Base-by-base conservation (phyloP, 352 stramenopile species). In the Pythium catenulatum region DNA sequence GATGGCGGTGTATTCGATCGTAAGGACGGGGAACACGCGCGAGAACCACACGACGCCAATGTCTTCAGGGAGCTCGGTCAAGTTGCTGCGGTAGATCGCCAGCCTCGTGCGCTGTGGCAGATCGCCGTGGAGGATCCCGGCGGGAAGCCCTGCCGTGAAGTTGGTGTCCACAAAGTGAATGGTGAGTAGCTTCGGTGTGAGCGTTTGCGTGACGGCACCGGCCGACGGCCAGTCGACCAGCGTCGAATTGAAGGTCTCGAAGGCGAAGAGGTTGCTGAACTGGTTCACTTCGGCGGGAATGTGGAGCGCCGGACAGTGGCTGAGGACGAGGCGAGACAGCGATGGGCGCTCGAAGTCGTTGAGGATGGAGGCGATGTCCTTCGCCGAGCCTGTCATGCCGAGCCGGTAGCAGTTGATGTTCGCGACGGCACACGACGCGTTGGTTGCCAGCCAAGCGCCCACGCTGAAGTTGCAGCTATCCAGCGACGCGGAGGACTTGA, bases 361-460 rank as follows among this genome's bases (percentile, higher is more conserved):
- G 30, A 83, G 46, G 4, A 75, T 58, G 6, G 19, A 19, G 9
- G 17, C 43, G 59, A 50, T 52, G 27, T 76, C 30, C 13, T 65
- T 6, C 4, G 19, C 25, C 7, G 36, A 30, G 2, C 76, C 76
- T 23, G 9, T 56, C 48, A 76, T 41, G 25, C 52, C 76, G 25
- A 66, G 59, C 9, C 76, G 76, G 56, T 83, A 76, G 76, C 76
- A 83, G 76, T 76, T 83, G 41, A 83, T 43, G 39, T 76, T 41
- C 32, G 50, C 7, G 27, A 83, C 76, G 7, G 36, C 63, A 50
- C 76, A 83, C 19, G 76, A 63, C 30, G 27, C 25, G 3, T 79
- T 72, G 5, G n/a, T 68, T 0, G 63, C 46, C 9, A 79, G 37
- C 82, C 82, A 87, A 15, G 82, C 56, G 25, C 32, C 50, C 32